phyloP scores from a whole-genome alignment of 306 rosid species.

The Calophaca sinica region DNA sequence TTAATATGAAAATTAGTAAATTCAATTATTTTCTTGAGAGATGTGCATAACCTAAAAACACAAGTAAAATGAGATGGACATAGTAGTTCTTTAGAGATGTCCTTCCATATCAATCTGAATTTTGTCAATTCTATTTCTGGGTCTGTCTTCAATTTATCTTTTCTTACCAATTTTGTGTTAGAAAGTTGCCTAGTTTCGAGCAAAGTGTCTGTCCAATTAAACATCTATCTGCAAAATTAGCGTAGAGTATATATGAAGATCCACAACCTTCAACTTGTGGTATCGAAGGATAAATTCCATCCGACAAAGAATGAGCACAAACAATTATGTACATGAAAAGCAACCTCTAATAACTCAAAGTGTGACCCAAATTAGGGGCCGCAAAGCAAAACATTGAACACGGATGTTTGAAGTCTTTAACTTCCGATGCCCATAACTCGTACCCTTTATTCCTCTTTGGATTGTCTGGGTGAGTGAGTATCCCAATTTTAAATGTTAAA shows the following conservation, averaged over 20 bases:
- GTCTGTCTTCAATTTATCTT: not conserved
- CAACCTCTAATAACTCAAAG: not conserved
- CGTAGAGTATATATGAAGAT: not conserved
- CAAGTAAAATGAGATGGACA: too few relatives aligned
- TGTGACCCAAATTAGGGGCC: slow-evolving; percentile 6
- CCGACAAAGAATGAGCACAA: slow-evolving; percentile 8
- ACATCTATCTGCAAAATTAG: not conserved
- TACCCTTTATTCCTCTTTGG: slow-evolving; percentile 39
- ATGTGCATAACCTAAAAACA: too few relatives aligned
- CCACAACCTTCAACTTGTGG: not conserved
- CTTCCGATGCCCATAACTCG: slow-evolving; percentile 17
- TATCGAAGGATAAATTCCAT: not conserved
- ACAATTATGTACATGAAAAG: not conserved
- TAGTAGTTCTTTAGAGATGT: not conserved
- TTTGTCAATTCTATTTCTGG: not conserved
- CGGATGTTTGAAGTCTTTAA: not conserved
- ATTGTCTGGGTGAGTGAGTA: slow-evolving; percentile 15
- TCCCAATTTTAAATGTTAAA: not conserved
- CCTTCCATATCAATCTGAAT: not conserved
- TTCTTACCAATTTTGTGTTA: not conserved
- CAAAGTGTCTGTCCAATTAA: not conserved
- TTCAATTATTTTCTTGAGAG: too few relatives aligned
- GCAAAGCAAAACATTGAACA: not conserved
- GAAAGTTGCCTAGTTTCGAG: not conserved
- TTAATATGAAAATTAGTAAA: too few relatives aligned